Base-by-base conservation (phyloP, 805 yeast genomes). In the Barnettozyma pratensis region DNA sequence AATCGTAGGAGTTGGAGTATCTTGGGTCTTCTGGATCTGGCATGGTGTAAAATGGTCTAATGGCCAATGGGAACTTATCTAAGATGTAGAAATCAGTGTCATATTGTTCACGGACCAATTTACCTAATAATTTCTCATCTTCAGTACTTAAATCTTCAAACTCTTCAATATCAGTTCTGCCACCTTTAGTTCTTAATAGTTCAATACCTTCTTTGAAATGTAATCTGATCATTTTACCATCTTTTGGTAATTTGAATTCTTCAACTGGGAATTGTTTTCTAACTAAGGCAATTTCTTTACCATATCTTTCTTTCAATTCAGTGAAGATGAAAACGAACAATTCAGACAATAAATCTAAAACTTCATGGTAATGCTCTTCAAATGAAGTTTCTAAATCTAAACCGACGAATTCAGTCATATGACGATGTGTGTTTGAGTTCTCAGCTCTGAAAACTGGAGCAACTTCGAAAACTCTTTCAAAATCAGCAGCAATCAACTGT, bases 361-460 rank as follows among this genome's bases (percentile, higher is more conserved):
- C 95, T 74, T 94, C 99, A 65, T 94, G 95, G 69, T 94, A 94
- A 73, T 94, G 97, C 73, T 91, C 97, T 74, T 94, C 98, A 65
- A 94, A 87, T 9, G 97, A 87, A 96, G 94, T 90, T 73, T 94
- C 99, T 72, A 94, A 72, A 76, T 94, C 99, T 61, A 95, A 82
- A 50, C 99, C 99, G 53, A 86, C 87, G 69, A 94, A 94, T 72
- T 94, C 99, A 49, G 99, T 94, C 96, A 94, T 85, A 72, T 94
- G 99, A 74, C 99, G 91, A 71, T 94, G 98, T 25, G 99, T 92
- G 76, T 94, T 91, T 53, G 98, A 92, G 77, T 94, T 92, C 71
- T 94, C 99, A 49, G 99, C 99, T 73, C 99, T 83, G 80, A 94
- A 94, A 40, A 94, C 98, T 36, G 99, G 98, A 2, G 94, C 98